phyloP scores from a whole-genome alignment of 306 rosid species.

The Lathyrus sativus region DNA sequence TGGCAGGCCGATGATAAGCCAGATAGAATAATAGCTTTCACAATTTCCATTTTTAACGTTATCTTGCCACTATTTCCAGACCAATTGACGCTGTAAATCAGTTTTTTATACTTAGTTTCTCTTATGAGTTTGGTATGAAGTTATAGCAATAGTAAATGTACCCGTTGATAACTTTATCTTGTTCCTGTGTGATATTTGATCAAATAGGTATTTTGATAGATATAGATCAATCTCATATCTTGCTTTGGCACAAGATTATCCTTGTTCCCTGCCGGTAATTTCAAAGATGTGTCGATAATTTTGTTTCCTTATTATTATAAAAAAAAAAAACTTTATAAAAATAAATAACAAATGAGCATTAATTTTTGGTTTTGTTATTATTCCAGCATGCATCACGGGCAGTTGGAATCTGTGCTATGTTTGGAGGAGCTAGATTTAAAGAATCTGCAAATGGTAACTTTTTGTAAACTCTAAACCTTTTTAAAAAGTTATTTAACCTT shows the following conservation, averaged over 20 bases:
- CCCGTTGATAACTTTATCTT: neutral
- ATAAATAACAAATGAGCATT: no score
- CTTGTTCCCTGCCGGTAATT: conserved; percentile 28
- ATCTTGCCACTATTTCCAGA: conserved; percentile 7
- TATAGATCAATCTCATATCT: no score
- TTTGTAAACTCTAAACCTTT: neutral
- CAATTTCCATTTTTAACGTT: conserved; percentile 22
- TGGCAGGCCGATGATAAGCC: neutral
- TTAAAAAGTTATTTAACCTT: neutral
- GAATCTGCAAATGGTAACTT: conserved; percentile 29
- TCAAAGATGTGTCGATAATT: conserved; percentile 12
- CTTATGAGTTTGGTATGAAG: neutral
- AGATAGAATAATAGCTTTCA: conserved; percentile 8
- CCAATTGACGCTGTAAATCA: neutral
- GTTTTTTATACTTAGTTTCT: neutral
- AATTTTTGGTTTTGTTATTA: neutral
- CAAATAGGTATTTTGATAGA: no score
- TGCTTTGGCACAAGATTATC: neutral
- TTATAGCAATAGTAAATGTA: neutral
- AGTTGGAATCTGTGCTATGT: conserved; percentile 37
- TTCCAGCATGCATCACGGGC: conserved; percentile 38
- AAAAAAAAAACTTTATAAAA: no score
- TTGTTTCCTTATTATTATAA: neutral
- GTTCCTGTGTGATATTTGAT: neutral
- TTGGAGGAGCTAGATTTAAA: neutral